A percentile compares a stretch with the other conserved stretches of the same genome.
Evolutionary conservation across 371 early-diverging fungal species (phyloP).

Genomic region (Mortierella sp.): DNA sequence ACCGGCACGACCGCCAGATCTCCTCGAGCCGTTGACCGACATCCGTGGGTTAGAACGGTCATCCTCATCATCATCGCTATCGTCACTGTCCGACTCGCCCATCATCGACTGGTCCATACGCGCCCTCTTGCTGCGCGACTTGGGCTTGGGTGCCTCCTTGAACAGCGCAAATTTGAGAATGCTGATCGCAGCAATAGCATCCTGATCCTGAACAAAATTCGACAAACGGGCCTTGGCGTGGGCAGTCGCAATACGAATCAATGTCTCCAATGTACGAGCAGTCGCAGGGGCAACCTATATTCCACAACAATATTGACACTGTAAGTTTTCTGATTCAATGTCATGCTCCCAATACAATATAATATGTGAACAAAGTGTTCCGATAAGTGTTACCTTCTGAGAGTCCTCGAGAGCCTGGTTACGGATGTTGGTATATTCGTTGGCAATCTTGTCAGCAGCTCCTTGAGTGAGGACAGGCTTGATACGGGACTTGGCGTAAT

Average conservation of each 20-base stretch:
- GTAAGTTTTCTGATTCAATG: not conserved
- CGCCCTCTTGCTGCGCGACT: conserved; percentile 63
- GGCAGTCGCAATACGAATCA: conserved; percentile 99
- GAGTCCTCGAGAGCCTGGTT: conserved; percentile 54
- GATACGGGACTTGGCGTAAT: conserved; percentile 84
- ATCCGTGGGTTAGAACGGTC: conserved; percentile 26
- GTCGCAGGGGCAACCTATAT: conserved; percentile 89
- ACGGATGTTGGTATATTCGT: conserved; percentile 85
- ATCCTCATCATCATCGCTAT: conserved; percentile 57
- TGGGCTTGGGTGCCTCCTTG: conserved; percentile 85
- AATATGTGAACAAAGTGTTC: not conserved
- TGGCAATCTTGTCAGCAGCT: conserved; percentile 86
- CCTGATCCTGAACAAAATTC: conserved; percentile 83
- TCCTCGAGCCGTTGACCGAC: conserved; percentile 13
- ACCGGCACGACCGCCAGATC: conserved; percentile 2
- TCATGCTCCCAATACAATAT: not conserved
- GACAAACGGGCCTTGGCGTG: conserved; percentile 98
- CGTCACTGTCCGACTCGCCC: conserved; percentile 58
- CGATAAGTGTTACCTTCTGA: conserved; percentile 45
- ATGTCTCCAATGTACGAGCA: conserved; percentile 98
- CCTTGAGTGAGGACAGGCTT: conserved; percentile 77
- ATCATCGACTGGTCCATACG: conserved; percentile 46
- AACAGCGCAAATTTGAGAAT: conserved; percentile 94
- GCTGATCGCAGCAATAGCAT: conserved; percentile 89
- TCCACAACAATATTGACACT: not conserved